Evolutionary conservation across 805 yeast species (phyloP), one percentile per base, ranked within the genome.

Genomic region (Yamadazyma akitaensis): DNA sequence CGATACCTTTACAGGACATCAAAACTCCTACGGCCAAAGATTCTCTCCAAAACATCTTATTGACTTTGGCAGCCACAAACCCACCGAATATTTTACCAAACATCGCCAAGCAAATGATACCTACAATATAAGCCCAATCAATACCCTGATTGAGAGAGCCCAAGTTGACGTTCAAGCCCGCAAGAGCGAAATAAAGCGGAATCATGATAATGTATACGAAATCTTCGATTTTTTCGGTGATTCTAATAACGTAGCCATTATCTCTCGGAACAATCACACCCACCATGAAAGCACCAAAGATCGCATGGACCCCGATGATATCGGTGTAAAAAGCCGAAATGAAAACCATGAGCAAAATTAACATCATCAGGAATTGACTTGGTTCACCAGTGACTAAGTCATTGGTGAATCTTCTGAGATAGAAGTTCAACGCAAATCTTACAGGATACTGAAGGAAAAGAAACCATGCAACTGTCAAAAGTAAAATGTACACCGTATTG

Each of bases 1-100:
- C 94, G 52, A 86, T 85, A 64, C 96, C 96, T 64, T 87, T 87
- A 73, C 96, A 87, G 6, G 92, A 85, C 94, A 87, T 87, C 54
- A 87, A 70, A 19, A 85, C 77, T 44, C 95, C 96, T 33, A 85
- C 92, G 2, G 91, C 73, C 31, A 82, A 61, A 2, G 89, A 78
- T 61, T 87, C 94, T 60, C 91, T 76, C 85, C 87, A 82, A 41
- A 73, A 72, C 41, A 86, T 64, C 1, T 85, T 87, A 60, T 75
- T 76, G 35, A 79, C 48, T 53, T 75, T 81, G 2, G 91, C 84
- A 33, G 85, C 83, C 11, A 82, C 50, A 28, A 79, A 65, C 2
- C 94, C 94, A 12, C 94, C 90, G 26, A 69, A 49, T 3, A 86
- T 64, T 60, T 87, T 87, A 11, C 88, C 85, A 14, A 77, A 55